Conservation (phyloP, 805 yeast species). For the Metschnikowia chrysomelidarum region DNA sequence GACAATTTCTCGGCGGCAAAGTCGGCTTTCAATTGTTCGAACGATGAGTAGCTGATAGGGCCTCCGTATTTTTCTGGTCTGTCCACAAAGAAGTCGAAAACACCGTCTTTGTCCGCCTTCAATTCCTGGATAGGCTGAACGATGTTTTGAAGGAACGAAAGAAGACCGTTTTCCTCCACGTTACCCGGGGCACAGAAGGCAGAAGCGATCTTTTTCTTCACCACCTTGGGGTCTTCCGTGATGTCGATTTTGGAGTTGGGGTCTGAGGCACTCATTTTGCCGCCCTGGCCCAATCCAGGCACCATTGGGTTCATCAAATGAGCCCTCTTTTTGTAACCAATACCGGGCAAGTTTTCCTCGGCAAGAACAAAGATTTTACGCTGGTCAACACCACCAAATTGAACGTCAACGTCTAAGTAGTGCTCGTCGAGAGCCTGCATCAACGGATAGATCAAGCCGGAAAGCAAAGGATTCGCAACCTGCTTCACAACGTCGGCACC, state of each 20-base stretch:
- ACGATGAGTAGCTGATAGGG: constrained; percentile 65
- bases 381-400: constrained; percentile 99
- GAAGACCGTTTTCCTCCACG: constrained; percentile 85
- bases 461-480: constrained; percentile 87
- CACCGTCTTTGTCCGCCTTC: constrained; percentile 51
- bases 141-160: constrained; percentile 82
- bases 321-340: constrained; percentile 96
- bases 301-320: constrained; percentile 99
- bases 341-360: constrained; percentile 81
- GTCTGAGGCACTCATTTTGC: constrained; percentile 98
- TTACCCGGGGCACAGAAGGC: constrained; percentile 96
- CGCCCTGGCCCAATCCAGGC: constrained; percentile 96
- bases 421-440: constrained; percentile 99
- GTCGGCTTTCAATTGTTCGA: constrained; percentile 69
- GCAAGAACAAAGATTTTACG: constrained; percentile 96
- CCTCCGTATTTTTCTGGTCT: constrained; percentile 99
- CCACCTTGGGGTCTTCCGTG: constrained; percentile 82
- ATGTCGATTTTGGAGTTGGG: constrained; percentile 96
- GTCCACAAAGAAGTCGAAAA: constrained; percentile 67
- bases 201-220: constrained; percentile 84
- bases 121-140: constrained; percentile 83
- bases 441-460: constrained; percentile 94
- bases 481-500: constrained; percentile 99
- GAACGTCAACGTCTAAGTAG: constrained; percentile 82
- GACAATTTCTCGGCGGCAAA: constrained; percentile 72